These are phyloP conservation scores for Ciborinia camelliae DNA, from an alignment of 2,329 filamentous ascomycete genomes.

Conservation along the genomic window DNA sequence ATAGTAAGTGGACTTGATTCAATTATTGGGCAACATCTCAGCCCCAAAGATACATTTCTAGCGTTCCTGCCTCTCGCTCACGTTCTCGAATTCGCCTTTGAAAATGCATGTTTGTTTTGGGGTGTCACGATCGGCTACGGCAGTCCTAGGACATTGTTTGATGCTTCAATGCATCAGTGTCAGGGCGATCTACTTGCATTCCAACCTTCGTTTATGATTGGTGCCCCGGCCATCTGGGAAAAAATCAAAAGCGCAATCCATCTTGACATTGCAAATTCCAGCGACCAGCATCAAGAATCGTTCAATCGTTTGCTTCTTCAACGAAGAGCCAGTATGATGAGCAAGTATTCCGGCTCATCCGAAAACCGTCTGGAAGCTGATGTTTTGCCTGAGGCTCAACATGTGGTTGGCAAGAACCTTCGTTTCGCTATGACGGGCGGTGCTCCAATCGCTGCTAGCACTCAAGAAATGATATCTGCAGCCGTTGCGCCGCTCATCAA, in stretches of 20 bases:
- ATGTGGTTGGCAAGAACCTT: constrained; percentile 79
- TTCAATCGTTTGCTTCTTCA: constrained; percentile 69
- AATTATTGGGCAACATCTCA: constrained; percentile 73
- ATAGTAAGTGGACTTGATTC: constrained; percentile 73
- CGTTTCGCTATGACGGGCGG: constrained; percentile 91
- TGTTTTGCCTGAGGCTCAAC: constrained; percentile 86
- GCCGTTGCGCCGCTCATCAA: constrained; percentile 87
- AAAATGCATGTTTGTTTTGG: constrained; percentile 83
- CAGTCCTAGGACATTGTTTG: constrained; percentile 80
- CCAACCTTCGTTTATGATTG: constrained; percentile 81
- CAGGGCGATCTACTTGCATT: constrained; percentile 91
- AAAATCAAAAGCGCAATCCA: constrained; percentile 87
- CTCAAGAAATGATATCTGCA: constrained; percentile 83
- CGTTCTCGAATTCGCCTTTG: constrained; percentile 92
- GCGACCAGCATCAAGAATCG: background rate
- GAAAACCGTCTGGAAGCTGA: constrained; percentile 69
- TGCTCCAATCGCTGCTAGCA: constrained; percentile 80
- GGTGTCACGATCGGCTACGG: constrained; percentile 92
- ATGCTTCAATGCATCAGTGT: constrained; percentile 81
- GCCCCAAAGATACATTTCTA: constrained; percentile 72
- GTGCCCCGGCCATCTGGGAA: constrained; percentile 96
- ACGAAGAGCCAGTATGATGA: constrained; percentile 73
- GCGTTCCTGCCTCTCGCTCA: constrained; percentile 93
- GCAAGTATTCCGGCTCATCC: constrained; percentile 54
- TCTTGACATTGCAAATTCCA: constrained; percentile 42